These are phyloP conservation scores for Teunomyces gatunensis DNA, from an alignment of 805 yeast genomes.

Conservation along the genomic window DNA sequence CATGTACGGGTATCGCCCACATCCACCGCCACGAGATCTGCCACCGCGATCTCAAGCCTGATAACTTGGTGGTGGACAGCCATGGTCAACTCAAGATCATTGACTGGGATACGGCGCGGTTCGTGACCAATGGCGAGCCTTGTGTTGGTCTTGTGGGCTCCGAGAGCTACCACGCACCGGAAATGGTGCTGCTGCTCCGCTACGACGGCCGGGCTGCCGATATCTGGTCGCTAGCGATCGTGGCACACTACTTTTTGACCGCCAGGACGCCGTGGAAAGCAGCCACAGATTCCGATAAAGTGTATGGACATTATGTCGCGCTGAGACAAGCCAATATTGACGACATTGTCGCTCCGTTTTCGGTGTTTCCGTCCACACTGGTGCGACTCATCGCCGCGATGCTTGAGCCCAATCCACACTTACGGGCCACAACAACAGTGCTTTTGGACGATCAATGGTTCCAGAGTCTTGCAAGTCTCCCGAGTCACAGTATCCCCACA, in stretches of 20 bases:
- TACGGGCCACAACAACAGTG: neutral
- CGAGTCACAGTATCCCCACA: neutral
- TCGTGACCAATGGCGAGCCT: slow-evolving; percentile 7
- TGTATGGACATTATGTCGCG: slow-evolving; percentile 8
- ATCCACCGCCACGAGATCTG: slow-evolving; percentile 38
- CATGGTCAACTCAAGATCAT: slow-evolving; percentile 39
- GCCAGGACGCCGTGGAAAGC: slow-evolving; percentile 47
- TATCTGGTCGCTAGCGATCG: slow-evolving; percentile 51
- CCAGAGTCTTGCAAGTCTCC: neutral
- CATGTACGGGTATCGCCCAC: slow-evolving; percentile 34
- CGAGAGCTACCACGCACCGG: slow-evolving; percentile 47
- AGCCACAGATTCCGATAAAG: slow-evolving; percentile 26
- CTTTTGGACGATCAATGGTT: neutral
- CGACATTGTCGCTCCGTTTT: slow-evolving; percentile 5
- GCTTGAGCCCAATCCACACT: neutral
- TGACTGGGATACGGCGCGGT: slow-evolving; percentile 38
- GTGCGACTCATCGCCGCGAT: neutral
- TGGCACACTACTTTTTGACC: slow-evolving; percentile 31
- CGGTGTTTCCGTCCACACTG: neutral
- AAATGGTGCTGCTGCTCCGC: slow-evolving; percentile 30
- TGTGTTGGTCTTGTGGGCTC: slow-evolving; percentile 51
- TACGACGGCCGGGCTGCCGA: slow-evolving; percentile 45
- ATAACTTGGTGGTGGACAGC: slow-evolving; percentile 39
- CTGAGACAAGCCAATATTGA: slow-evolving; percentile 7
- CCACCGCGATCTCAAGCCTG: slow-evolving; percentile 53